Base-by-base conservation (phyloP, 108 stramenopile genomes). In the Conticribra weissflogii region DNA sequence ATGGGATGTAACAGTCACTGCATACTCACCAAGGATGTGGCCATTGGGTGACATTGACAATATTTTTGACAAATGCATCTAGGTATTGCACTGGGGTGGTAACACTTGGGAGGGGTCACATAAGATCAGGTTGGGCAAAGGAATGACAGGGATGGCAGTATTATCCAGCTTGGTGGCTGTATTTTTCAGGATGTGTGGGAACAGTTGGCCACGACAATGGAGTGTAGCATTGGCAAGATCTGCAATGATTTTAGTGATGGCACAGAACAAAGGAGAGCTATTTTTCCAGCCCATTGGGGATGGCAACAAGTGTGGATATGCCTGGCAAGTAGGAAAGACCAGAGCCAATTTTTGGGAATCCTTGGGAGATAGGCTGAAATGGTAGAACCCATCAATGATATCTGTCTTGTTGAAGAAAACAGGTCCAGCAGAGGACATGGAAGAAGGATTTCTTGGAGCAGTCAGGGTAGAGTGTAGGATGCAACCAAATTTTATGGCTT, bases 401-500 rank as follows among this genome's bases (percentile, higher is more conserved):
- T 68, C 70, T 5, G 59, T 32, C 41, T 72, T 79, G 51, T 15
- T 48, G 36, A 72, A 33, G 31, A 60, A 47, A 14, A 66, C 64
- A 28, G 64, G 65, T 2, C 72, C 63, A 46, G 44, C 28, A n/a
- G 1, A 1, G 54, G 30, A 36, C 70, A 59, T 14, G 33, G 4
- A 25, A 49, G 54, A 2, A 70, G 45, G 45, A 81, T 71, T 44
- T 59, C n/a, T n/a, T n/a, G n/a, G n/a, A n/a, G n/a, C n/a, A n/a
- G n/a, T n/a, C n/a, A n/a, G n/a, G n/a, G n/a, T 62, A 25, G 2
- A 54, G 47, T 41, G 76, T 28, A 22, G 80, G 51, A 23, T 72
- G 74, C 27, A n/a, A n/a, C 80, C 80, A 49, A 75, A 81, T 51
- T 76, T 74, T 63, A 81, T 81, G 60, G 80, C 27, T 15, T 74